phyloP scores from a whole-genome alignment of 2,329 filamentous ascomycete genomes.

The Trichoderma atrobrunneum region DNA sequence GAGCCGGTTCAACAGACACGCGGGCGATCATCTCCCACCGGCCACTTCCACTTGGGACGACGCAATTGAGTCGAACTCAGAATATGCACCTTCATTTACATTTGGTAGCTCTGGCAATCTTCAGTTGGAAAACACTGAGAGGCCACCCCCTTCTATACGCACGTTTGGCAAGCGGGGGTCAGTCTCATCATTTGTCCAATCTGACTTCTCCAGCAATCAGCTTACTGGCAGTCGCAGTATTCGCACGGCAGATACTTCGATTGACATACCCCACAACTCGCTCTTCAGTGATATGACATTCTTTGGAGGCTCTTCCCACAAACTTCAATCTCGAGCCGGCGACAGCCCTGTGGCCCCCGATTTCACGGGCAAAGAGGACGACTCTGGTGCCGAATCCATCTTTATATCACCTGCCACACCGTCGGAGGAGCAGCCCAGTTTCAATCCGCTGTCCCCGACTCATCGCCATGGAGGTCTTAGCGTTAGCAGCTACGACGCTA shows the following conservation, averaged over 20 bases:
- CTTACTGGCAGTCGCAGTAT: slow-evolving; percentile 14
- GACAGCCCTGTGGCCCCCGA: slow-evolving; percentile 17
- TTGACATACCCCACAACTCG: slow-evolving; percentile 15
- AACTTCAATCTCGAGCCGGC: slow-evolving; percentile 7
- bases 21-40: not conserved
- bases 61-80: slow-evolving; percentile 1
- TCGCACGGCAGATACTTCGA: slow-evolving; percentile 16
- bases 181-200: slow-evolving; percentile 9
- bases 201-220: slow-evolving; percentile 10
- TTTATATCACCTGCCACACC: slow-evolving; percentile 18
- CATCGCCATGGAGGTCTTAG: slow-evolving; percentile 1
- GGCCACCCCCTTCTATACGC: not conserved
- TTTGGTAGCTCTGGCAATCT: not conserved
- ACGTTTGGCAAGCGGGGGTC: slow-evolving; percentile 14
- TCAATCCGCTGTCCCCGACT: not conserved
- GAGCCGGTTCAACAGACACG: slow-evolving; percentile 14
- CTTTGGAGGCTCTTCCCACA: slow-evolving; percentile 2
- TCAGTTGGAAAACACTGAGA: not conserved
- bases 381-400: slow-evolving; percentile 19
- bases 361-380: not conserved
- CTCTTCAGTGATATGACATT: slow-evolving; percentile 12
- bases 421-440: not conserved
- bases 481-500: slow-evolving; percentile 17
- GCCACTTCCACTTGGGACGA: not conserved
- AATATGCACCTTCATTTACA: not conserved